Base-by-base conservation (phyloP, 305 asterid genomes). In the Rubia tinctorum region DNA sequence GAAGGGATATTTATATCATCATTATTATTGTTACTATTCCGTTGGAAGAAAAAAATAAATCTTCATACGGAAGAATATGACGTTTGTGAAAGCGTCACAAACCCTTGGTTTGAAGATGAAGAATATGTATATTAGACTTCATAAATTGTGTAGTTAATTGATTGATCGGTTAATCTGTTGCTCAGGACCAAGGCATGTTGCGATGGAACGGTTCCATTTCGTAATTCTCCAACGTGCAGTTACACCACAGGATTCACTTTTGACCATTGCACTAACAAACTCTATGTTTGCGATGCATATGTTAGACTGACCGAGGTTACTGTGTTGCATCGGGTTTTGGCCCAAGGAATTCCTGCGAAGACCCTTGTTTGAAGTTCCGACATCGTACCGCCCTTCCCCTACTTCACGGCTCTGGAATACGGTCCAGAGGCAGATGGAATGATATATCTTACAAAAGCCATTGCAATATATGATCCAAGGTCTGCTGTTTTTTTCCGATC, bases 191-290 rank as follows among this genome's bases (percentile, higher is more conserved):
- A 27, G 42, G 42, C 40, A 23, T 61, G 25, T 43, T 62, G 69
- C 63, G 76, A 71, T 9, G 74, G 74, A 20, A 61, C n/a, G 14
- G 11, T 5, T 13, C 34, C 12, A 58, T 20, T 43, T 2, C 45
- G 45, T 7, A 71, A 22, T 10, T 23, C 27, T 43, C 45, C 23
- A 10, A 45, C 20, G 14, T 72, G 76, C 12, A 60, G 70, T 17
- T n/a, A 34, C 53, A 59, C 71, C 42, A n/a, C 23, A 8, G 76
- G 75, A 59, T 13, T 73, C 62, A 56, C 51, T 9, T 45, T 62
- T 9, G 30, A 63, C 61, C 37, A 17, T 12, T 20, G 23, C 1
- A 63, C 71, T 3, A 27, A 55, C 2, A 45, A 47, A 6, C 37
- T 73, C 2, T 73, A 73, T 11, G 69, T 63, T 6, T 23, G 64